These are phyloP conservation scores for Rhodocollybia butyracea DNA, from an alignment of 768 basidiomycete species.

Conservation along the genomic window DNA sequence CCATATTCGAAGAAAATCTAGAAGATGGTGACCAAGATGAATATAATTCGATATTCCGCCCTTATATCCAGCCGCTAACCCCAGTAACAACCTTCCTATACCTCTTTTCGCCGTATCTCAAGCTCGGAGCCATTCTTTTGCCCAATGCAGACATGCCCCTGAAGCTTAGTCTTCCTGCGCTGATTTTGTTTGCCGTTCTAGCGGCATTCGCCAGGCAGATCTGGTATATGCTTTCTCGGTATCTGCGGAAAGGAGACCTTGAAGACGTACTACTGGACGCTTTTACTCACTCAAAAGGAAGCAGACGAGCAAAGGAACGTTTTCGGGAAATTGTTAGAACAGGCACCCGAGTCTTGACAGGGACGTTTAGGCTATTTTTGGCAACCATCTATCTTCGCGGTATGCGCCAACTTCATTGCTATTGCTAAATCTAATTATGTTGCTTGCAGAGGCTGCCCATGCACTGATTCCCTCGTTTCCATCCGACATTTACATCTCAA, in stretches of 20 bases:
- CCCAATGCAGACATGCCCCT: slow-evolving; percentile 47
- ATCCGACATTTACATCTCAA: slow-evolving; percentile 29
- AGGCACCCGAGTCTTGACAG: slow-evolving; percentile 41
- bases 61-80: slow-evolving; percentile 49
- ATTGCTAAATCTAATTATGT: slow-evolving; percentile 1
- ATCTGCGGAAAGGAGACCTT: slow-evolving; percentile 60
- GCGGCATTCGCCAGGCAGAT: slow-evolving; percentile 64
- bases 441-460: slow-evolving; percentile 48
- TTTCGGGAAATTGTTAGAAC: slow-evolving; percentile 41
- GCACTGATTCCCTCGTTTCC: slow-evolving; percentile 48
- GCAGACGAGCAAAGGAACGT: slow-evolving; percentile 45
- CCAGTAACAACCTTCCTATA: slow-evolving; percentile 63
- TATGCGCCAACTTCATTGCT: slow-evolving; percentile 31
- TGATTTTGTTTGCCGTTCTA: slow-evolving; percentile 53
- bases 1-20: slow-evolving; percentile 20
- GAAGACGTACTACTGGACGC: slow-evolving; percentile 65
- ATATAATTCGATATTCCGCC: slow-evolving; percentile 40
- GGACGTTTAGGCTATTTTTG: slow-evolving; percentile 44
- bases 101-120: slow-evolving; percentile 66
- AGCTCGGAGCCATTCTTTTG: slow-evolving; percentile 65
- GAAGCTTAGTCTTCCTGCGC: slow-evolving; percentile 43
- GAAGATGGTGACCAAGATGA: slow-evolving; percentile 41
- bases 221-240: slow-evolving; percentile 76
- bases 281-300: slow-evolving; percentile 41
- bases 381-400: slow-evolving; percentile 65